A percentile compares a stretch with the other conserved stretches of the same genome.
Conservation (phyloP, 495 filamentous ascomycete species). For the Saxispiralis lemnorum region DNA sequence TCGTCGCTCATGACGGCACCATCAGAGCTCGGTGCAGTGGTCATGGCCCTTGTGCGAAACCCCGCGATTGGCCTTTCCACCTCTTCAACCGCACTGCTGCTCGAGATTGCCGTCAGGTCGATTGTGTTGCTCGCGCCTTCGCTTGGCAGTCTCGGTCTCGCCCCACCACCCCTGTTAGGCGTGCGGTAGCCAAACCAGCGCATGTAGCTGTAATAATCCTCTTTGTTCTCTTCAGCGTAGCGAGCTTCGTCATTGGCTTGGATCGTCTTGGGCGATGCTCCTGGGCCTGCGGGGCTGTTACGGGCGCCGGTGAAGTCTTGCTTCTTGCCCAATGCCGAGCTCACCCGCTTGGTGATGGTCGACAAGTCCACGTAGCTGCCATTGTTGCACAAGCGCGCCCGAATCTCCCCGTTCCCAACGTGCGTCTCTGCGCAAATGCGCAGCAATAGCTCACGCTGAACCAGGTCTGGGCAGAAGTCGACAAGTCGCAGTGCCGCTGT, state of each 20-base stretch:
- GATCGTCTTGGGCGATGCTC: too few relatives aligned
- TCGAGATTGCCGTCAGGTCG: too few relatives aligned
- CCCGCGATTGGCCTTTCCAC: too few relatives aligned
- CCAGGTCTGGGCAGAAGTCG: slow-evolving; percentile 14
- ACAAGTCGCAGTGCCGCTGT: slow-evolving; percentile 10
- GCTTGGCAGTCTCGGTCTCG: background rate
- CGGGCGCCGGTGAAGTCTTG: background rate
- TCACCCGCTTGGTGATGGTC: slow-evolving; percentile 15
- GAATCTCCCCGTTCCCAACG: slow-evolving; percentile 8
- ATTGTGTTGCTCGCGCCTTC: background rate
- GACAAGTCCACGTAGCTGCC: slow-evolving; percentile 13
- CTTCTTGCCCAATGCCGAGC: slow-evolving; percentile 14
- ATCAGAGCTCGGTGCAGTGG: background rate
- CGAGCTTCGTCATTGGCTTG: too few relatives aligned
- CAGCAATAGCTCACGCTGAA: slow-evolving; percentile 12
- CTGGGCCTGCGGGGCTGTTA: too few relatives aligned
- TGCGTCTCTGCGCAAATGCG: slow-evolving; percentile 11
- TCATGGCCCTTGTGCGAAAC: background rate
- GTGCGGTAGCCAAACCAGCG: slow-evolving; percentile 2
- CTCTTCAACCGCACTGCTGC: too few relatives aligned
- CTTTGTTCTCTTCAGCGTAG: background rate
- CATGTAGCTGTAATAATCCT: slow-evolving; percentile 6
- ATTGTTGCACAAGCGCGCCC: slow-evolving; percentile 11
- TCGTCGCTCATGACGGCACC: background rate
- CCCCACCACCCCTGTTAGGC: background rate